Evolutionary conservation across 164 flowering plant species (phyloP), one percentile per base, ranked within the genome.

Genomic region (Tetracentron sinense): DNA sequence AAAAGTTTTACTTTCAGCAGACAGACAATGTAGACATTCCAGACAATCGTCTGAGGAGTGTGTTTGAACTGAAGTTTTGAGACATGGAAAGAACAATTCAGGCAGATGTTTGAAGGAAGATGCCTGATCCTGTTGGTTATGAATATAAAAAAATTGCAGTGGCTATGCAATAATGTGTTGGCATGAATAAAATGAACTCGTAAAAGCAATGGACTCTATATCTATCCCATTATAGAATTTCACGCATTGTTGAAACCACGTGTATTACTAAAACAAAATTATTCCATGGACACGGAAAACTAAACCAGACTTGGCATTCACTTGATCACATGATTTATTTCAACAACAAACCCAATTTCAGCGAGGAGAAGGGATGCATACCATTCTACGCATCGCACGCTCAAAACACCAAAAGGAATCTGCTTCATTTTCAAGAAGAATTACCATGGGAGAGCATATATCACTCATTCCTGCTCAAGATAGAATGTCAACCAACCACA

Each of bases 351-450:
- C 35, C 7, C 10, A 50, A 22, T 7, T 21, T 28, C 49, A 46
- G 22, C 4, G 29, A 54, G 30, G 31, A 31, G 2, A 51, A 65
- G 28, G 42, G 35, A 56, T 21, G 53, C 67, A 69, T 84, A 93
- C 98, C 88, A 93, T 64, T 80, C 88, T 88, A 63, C 89, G 90
- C 98, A 93, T 93, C 53, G 89, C 77, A 55, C 78, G 92, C 75
- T 88, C 87, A 77, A 88, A 90, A 75, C 98, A 93, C 98, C 98
- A 93, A 75, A 82, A 93, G 21, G 96, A 90, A 82, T 93, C 98
- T 3, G 94, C 98, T 79, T 93, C 96, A 69, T 93, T 67, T 62
- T 88, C 96, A 31, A 90, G 59, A 73, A 93, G 93, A 61, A 93
- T 74, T 55, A 85, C 71, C 83, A 90, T 84, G 27, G 98, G 94